These are phyloP conservation scores for Pleurotus salmoneostramineus DNA, from an alignment of 768 basidiomycete species.

Conservation along the genomic window DNA sequence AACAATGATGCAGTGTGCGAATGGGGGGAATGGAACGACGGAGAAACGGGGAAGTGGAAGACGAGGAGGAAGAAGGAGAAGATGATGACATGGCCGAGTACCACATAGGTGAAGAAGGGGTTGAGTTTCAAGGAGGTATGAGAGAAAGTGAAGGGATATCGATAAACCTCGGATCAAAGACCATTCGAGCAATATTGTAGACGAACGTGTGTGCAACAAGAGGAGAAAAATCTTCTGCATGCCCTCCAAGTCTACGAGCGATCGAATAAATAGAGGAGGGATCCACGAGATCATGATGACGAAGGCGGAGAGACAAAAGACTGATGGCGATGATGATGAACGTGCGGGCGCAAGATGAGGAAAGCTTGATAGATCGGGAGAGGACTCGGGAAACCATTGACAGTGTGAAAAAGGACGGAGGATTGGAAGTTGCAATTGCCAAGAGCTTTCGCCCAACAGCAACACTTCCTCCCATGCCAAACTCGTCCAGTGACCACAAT, in stretches of 20 bases:
- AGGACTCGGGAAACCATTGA: background rate
- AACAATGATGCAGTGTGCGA: too few relatives aligned
- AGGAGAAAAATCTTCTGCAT: background rate
- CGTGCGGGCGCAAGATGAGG: background rate
- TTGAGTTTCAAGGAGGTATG: background rate
- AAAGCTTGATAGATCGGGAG: background rate
- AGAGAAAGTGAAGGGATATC: background rate
- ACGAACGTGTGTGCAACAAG: conserved; percentile 4
- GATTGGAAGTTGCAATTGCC: background rate
- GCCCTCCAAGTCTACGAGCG: background rate
- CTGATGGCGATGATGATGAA: background rate
- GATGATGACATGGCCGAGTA: background rate
- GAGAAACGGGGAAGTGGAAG: background rate
- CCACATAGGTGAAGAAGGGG: background rate
- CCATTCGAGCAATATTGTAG: background rate
- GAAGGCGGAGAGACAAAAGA: background rate
- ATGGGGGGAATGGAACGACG: background rate
- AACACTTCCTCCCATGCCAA: background rate
- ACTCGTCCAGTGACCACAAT: background rate
- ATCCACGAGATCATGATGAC: background rate
- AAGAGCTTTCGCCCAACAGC: background rate
- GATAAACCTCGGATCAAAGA: conserved; percentile 6
- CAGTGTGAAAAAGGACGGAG: background rate
- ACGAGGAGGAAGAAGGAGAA: background rate
- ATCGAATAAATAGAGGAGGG: background rate